Conservation (phyloP, 331 rosid genomes). For the Cydonia oblonga region DNA sequence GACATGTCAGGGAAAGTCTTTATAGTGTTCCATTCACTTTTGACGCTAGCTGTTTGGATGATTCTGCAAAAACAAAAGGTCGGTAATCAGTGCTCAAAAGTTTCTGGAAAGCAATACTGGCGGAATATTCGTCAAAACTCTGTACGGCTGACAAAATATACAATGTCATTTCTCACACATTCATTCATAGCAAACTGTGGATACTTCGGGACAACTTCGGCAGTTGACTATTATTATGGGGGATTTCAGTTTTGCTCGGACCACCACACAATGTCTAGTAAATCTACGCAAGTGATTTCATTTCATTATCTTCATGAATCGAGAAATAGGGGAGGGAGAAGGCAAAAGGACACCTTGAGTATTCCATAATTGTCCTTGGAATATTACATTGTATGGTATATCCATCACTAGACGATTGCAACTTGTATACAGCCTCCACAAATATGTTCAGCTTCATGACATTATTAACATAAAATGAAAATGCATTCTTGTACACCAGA, state of each 20-base stretch:
- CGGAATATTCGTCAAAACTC: background rate
- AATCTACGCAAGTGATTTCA: background rate
- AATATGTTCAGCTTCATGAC: background rate
- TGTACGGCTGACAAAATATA: background rate
- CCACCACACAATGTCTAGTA: background rate
- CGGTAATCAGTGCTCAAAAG: slow-evolving; percentile 9
- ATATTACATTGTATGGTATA: background rate
- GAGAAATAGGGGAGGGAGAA: background rate
- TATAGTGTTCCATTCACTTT: slow-evolving; percentile 86
- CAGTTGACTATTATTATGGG: background rate
- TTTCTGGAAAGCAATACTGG: background rate
- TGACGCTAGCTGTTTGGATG: slow-evolving; percentile 87
- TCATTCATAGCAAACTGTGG: background rate
- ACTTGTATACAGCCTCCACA: background rate
- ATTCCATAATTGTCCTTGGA: background rate
- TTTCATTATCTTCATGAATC: background rate
- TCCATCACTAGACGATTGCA: background rate
- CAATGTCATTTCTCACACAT: background rate
- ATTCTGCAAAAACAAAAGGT: slow-evolving; percentile 47
- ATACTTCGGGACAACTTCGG: background rate
- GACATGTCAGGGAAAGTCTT: slow-evolving; percentile 91
- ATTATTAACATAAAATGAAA: background rate
- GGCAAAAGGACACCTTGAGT: background rate
- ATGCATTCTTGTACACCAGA: background rate
- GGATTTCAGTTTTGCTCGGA: background rate